Percentiles rank a stretch among this genome's conserved stretches.
These are phyloP conservation scores for Clarireedia homoeocarpa DNA, from an alignment of 2,329 filamentous ascomycete genomes.

Conservation along the genomic window DNA sequence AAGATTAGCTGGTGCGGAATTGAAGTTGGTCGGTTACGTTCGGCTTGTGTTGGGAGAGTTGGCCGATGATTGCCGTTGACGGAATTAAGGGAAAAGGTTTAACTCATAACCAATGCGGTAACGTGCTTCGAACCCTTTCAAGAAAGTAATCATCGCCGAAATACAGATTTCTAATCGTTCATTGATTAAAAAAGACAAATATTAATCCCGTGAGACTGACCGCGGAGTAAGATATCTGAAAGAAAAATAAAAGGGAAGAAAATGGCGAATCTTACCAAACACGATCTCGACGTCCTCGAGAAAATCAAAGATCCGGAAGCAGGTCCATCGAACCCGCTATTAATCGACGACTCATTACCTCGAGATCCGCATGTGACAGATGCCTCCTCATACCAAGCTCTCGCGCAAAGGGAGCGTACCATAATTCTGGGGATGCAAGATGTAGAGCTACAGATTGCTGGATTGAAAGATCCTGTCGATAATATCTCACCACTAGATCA, in stretches of 20 bases:
- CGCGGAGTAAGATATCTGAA: too few relatives aligned
- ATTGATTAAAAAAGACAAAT: not conserved
- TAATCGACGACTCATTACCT: conserved; percentile 42
- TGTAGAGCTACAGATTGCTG: conserved; percentile 39
- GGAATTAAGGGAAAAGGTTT: not conserved
- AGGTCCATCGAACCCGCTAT: conserved; percentile 45
- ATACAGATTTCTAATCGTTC: too few relatives aligned
- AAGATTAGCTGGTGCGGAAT: too few relatives aligned
- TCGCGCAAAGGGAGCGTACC: conserved; percentile 43
- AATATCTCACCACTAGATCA: conserved; percentile 28
- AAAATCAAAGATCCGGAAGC: conserved; percentile 62
- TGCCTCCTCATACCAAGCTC: conserved; percentile 39
- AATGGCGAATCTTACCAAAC: conserved; percentile 43
- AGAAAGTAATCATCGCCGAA: not conserved
- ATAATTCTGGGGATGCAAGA: conserved; percentile 48
- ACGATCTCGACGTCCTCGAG: conserved; percentile 54
- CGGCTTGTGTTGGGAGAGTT: not conserved
- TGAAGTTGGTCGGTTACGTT: not conserved
- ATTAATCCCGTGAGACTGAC: not conserved
- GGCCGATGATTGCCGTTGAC: not conserved
- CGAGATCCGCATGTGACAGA: conserved; percentile 52
- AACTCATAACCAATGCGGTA: too few relatives aligned
- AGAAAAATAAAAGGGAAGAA: conserved; percentile 18
- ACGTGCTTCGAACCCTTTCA: not conserved
- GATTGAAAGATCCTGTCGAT: conserved; percentile 29